A percentile compares a stretch with the other conserved stretches of the same genome.
Evolutionary conservation across 2,329 filamentous ascomycete genomes (phyloP).

Genomic region (Stromatinia cepivora): DNA sequence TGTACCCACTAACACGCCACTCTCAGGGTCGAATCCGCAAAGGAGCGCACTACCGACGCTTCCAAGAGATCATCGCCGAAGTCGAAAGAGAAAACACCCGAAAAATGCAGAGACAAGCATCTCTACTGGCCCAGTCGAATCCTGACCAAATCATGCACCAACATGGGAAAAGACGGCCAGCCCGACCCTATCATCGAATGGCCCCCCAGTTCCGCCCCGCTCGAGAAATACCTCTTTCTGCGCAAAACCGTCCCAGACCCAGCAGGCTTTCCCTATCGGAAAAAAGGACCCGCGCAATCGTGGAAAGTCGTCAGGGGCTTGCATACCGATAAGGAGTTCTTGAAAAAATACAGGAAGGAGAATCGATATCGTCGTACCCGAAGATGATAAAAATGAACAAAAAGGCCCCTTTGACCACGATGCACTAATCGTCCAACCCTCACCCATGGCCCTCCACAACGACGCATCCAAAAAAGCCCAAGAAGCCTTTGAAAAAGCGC

Average conservation of each 20-base stretch:
- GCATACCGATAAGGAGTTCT: neutral
- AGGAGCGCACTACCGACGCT: neutral
- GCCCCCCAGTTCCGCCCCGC: neutral
- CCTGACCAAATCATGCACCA: neutral
- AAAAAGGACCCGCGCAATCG: neutral
- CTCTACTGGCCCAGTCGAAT: constrained; percentile 11
- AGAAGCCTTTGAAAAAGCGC: neutral
- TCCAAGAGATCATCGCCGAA: neutral
- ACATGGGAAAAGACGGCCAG: neutral
- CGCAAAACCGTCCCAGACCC: neutral
- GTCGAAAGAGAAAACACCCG: neutral
- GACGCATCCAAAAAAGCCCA: neutral
- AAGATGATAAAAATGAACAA: neutral
- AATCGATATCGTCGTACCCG: neutral
- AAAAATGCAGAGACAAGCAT: neutral
- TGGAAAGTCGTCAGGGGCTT: neutral
- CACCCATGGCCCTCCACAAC: neutral
- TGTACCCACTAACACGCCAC: neutral
- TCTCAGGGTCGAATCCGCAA: neutral
- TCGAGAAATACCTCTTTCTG: neutral
- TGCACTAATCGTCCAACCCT: neutral
- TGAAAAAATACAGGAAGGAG: too few species aligned
- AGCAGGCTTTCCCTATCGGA: neutral
- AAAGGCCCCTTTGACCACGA: constrained; percentile 6
- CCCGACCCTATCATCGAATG: neutral